These are phyloP conservation scores for Elsinoe necatrix DNA, from an alignment of 2,329 filamentous ascomycete genomes.

Conservation along the genomic window DNA sequence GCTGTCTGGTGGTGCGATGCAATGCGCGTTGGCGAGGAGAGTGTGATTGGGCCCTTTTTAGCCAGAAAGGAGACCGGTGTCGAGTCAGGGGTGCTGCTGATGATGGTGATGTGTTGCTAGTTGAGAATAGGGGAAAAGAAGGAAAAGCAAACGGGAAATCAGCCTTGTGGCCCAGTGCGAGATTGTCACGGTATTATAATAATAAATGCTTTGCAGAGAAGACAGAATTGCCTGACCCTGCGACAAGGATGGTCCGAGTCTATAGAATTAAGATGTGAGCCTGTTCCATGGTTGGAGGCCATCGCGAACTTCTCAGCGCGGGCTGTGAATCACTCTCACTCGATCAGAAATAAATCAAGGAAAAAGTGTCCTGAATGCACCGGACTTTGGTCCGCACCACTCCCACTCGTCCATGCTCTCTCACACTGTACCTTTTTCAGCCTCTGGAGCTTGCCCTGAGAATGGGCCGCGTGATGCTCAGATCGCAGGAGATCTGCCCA, in stretches of 20 bases:
- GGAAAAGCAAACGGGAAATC: neutral
- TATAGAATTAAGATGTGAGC: constrained; percentile 5
- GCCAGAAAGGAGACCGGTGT: constrained; percentile 10
- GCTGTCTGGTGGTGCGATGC: constrained; percentile 7
- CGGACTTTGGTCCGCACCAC: neutral
- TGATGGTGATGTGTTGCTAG: neutral
- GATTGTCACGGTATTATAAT: constrained; percentile 3
- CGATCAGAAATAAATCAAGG: neutral
- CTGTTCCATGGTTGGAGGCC: constrained; percentile 1
- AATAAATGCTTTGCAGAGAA: neutral
- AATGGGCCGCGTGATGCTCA: constrained; percentile 1
- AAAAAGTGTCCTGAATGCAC: neutral
- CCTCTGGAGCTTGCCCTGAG: neutral
- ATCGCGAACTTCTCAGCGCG: neutral
- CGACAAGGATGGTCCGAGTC: constrained; percentile 5
- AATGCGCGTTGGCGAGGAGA: constrained; percentile 1
- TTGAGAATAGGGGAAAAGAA: neutral
- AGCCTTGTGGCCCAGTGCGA: neutral
- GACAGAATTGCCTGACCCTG: constrained; percentile 3
- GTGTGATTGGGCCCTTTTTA: constrained; percentile 10
- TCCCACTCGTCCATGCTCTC: neutral
- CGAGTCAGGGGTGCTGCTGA: constrained; percentile 6
- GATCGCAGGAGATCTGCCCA: neutral
- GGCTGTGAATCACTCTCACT: constrained; percentile 1
- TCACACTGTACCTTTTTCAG: neutral